These are phyloP conservation scores for Ogataea pilisensis DNA, from an alignment of 805 yeast genomes.

Conservation along the genomic window DNA sequence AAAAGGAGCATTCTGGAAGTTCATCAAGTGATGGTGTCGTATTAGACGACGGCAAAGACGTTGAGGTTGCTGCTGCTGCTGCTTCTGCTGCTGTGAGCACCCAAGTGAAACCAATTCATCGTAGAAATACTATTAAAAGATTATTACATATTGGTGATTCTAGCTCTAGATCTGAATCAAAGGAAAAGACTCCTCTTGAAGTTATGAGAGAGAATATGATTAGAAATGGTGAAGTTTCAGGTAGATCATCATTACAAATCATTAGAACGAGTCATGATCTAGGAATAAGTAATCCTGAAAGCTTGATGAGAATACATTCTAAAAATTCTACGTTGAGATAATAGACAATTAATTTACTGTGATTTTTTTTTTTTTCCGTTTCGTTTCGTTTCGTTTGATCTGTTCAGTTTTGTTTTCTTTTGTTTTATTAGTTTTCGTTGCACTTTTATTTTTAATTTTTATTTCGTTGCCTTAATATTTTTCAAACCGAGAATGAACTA, in stretches of 20 bases:
- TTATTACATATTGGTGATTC: constrained; percentile 8
- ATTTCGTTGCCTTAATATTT: too few relatives aligned
- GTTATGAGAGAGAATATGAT: constrained; percentile 19
- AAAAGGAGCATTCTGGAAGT: constrained; percentile 1
- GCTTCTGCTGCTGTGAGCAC: too few relatives aligned
- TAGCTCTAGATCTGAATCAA: background rate
- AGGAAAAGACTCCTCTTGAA: constrained; percentile 13
- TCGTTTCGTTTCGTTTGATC: background rate
- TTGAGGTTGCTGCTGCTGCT: constrained; percentile 7
- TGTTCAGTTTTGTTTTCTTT: background rate
- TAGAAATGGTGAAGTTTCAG: constrained; percentile 20
- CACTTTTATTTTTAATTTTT: background rate
- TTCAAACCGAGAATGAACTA: too few relatives aligned
- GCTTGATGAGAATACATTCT: constrained; percentile 22
- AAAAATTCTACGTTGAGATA: constrained; percentile 4
- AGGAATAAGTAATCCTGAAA: constrained; percentile 21
- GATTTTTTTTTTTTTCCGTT: background rate
- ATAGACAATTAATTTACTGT: background rate
- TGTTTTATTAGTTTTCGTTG: background rate
- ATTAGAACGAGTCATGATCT: constrained; percentile 24
- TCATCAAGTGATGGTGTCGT: constrained; percentile 6
- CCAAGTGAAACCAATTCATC: constrained; percentile 7
- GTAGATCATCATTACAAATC: constrained; percentile 21
- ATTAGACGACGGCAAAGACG: constrained; percentile 14
- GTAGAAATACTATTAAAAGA: constrained; percentile 15